Conservation (phyloP, 306 rosid genomes). For the Fragaria iinumae region DNA sequence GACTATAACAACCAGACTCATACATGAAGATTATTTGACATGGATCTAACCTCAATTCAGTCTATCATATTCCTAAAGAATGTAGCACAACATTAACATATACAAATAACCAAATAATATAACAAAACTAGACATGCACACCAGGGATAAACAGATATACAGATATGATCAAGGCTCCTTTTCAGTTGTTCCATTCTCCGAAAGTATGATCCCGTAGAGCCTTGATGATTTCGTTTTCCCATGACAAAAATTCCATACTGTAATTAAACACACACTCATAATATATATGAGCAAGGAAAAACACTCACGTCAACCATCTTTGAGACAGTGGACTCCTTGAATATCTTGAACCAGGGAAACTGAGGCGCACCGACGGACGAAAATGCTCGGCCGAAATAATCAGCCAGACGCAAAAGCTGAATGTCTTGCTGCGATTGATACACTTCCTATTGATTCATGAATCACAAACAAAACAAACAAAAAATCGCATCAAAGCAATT, state of each 20-base stretch:
- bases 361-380: constrained; percentile 57
- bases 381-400: constrained; percentile 69
- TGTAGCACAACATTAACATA: no score
- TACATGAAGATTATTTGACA: not conserved
- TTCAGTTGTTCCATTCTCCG: not conserved
- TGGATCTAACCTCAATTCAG: not conserved
- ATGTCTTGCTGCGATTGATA: constrained; percentile 62
- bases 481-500: not conserved
- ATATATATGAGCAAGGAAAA: not conserved
- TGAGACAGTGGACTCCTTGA: constrained; percentile 60
- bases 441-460: not conserved
- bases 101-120: not conserved
- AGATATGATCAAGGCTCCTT: not conserved
- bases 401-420: constrained; percentile 72
- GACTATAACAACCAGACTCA: no score
- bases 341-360: constrained; percentile 73
- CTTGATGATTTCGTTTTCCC: no score
- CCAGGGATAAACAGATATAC: no score
- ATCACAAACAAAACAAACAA: not conserved
- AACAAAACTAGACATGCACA: not conserved
- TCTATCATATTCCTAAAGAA: not conserved
- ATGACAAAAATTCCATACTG: no score
- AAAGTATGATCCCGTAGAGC: not conserved
- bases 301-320: constrained; percentile 65
- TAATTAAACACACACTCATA: no score